Conservation (phyloP, 2,329 filamentous ascomycete species). For the Pestalotiopsis fici region DNA sequence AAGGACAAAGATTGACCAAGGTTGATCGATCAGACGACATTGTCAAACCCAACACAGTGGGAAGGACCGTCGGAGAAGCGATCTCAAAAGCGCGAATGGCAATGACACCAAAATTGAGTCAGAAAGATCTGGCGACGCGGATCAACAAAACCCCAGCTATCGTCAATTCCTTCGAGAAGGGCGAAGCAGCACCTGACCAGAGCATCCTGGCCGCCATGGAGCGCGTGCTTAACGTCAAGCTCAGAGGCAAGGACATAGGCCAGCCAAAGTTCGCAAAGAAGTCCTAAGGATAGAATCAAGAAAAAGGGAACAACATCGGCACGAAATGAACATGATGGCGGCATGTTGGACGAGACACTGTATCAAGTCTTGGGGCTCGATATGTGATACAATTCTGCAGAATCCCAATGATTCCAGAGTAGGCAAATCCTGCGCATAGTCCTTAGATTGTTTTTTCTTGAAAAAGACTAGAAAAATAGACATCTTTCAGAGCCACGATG, state of each 20-base stretch:
- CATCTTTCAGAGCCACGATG: no score
- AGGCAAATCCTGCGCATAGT: no score
- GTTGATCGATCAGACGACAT: slow-evolving; percentile 97
- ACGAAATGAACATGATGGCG: no score
- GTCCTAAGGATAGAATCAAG: background rate
- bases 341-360: no score
- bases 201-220: slow-evolving; percentile 79
- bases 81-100: slow-evolving; percentile 79
- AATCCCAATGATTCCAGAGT: no score
- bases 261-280: slow-evolving; percentile 68
- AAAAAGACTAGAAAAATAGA: no score
- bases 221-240: slow-evolving; percentile 82
- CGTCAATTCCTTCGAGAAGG: slow-evolving; percentile 84
- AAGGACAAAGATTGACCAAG: slow-evolving; percentile 96
- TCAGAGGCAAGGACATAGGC: slow-evolving; percentile 84
- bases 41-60: slow-evolving; percentile 93
- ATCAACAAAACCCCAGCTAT: slow-evolving; percentile 83
- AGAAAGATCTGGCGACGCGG: slow-evolving; percentile 83
- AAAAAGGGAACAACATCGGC: no score
- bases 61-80: slow-evolving; percentile 76
- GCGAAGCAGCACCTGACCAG: slow-evolving; percentile 77
- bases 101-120: slow-evolving; percentile 92
- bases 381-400: no score
- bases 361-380: no score
- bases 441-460: no score